Percentiles rank a stretch among this genome's conserved stretches.
These are phyloP conservation scores for Drosera capensis DNA, from an alignment of 148 eudicot genomes.

Conservation along the genomic window DNA sequence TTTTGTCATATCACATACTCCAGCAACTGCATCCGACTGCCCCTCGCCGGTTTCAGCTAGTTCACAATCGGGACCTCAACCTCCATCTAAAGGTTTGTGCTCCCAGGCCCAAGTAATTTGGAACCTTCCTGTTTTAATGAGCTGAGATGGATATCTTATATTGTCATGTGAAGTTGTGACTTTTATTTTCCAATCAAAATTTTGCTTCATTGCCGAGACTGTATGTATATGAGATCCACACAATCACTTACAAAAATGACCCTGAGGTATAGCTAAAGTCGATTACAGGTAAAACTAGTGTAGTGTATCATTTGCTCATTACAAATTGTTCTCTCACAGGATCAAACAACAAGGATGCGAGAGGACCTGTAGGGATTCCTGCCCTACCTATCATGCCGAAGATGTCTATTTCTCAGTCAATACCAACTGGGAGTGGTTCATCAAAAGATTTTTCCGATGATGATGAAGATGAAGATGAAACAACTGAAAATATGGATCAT, in stretches of 20 bases:
- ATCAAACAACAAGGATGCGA: conserved; percentile 43
- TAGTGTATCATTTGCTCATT: not conserved
- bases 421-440: conserved; percentile 76
- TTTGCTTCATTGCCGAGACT: no score
- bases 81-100: conserved; percentile 39
- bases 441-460: conserved; percentile 86
- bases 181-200: no score
- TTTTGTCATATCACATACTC: conserved; percentile 32
- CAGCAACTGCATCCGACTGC: conserved; percentile 34
- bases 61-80: conserved; percentile 29
- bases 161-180: no score
- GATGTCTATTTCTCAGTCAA: conserved; percentile 45
- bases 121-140: no score
- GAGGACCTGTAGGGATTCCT: conserved; percentile 39
- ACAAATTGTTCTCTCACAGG: conserved; percentile 10
- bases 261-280: no score
- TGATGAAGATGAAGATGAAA: conserved; percentile 81
- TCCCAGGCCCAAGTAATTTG: no score
- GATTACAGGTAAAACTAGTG: no score
- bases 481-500: conserved; percentile 44
- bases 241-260: no score
- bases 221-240: no score
- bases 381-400: conserved; percentile 46
- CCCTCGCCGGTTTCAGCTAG: conserved; percentile 38
- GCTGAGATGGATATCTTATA: no score